These are phyloP conservation scores for Volvariella surrecta DNA, from an alignment of 1,284 basidiomycete genomes.

Conservation along the genomic window DNA sequence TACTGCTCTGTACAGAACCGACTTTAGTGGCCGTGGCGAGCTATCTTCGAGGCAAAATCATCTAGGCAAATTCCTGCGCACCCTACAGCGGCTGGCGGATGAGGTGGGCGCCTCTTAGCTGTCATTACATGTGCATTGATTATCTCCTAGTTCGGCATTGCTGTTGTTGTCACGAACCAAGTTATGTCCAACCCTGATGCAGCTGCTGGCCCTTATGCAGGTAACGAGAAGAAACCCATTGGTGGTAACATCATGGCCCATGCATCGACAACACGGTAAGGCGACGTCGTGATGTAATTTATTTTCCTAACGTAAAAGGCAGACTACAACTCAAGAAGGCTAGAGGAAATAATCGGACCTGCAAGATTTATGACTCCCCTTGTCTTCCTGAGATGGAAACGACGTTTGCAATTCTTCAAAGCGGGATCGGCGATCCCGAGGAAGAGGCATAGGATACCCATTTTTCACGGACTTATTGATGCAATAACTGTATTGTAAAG, in stretches of 20 bases:
- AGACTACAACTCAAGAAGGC: constrained; percentile 92
- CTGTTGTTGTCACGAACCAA: constrained; percentile 97
- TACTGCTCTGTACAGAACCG: constrained; percentile 93
- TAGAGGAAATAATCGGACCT: constrained; percentile 87
- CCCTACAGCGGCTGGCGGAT: constrained; percentile 89
- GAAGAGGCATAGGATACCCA: constrained; percentile 48
- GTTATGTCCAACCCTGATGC: constrained; percentile 98
- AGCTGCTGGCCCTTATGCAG: constrained; percentile 80
- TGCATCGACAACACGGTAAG: constrained; percentile 85
- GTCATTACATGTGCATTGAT: constrained; percentile 10
- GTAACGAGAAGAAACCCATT: constrained; percentile 96
- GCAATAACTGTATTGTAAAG: background rate
- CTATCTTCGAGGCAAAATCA: constrained; percentile 94
- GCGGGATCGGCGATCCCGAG: constrained; percentile 89
- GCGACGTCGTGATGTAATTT: constrained; percentile 5
- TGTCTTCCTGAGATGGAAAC: constrained; percentile 97
- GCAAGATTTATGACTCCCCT: constrained; percentile 97
- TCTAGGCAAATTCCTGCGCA: constrained; percentile 94
- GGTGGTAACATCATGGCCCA: constrained; percentile 96
- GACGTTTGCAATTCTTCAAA: constrained; percentile 86
- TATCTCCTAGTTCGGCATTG: constrained; percentile 79
- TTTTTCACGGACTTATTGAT: background rate
- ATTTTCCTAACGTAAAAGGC: constrained; percentile 8
- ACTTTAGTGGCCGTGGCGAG: constrained; percentile 94
- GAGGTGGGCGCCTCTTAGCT: constrained; percentile 51